Conservation (phyloP, 371 early-diverging fungal species). For the Mortierella sp. region DNA sequence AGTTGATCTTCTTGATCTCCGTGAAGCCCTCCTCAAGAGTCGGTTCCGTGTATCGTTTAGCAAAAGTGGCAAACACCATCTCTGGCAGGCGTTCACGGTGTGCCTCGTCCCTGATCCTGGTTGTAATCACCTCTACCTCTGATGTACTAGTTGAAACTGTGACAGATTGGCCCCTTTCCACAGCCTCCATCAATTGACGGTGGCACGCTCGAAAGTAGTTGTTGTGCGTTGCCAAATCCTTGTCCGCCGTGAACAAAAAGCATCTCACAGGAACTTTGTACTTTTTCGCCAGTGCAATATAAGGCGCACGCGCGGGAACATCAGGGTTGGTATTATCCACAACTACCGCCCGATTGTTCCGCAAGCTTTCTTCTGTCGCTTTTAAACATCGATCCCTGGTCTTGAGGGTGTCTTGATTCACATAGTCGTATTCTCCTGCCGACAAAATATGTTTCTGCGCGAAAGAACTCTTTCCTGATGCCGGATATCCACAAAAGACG, state of each 20-base stretch:
- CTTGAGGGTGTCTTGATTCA: slow-evolving; percentile 88
- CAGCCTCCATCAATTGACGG: slow-evolving; percentile 25
- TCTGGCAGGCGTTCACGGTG: slow-evolving; percentile 57
- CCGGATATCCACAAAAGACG: slow-evolving; percentile 86
- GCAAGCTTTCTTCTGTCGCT: slow-evolving; percentile 63
- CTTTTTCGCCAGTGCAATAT: slow-evolving; percentile 71
- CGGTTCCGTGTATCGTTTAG: slow-evolving; percentile 64
- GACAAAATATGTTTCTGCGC: slow-evolving; percentile 66
- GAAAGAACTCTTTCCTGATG: slow-evolving; percentile 88
- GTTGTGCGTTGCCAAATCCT: slow-evolving; percentile 81
- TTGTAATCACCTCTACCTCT: slow-evolving; percentile 4
- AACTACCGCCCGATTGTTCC: slow-evolving; percentile 66
- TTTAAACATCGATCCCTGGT: slow-evolving; percentile 77
- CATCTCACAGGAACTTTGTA: slow-evolving; percentile 70
- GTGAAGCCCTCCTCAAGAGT: slow-evolving; percentile 68
- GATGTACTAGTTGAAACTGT: slow-evolving; percentile 3
- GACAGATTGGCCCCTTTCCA: background rate
- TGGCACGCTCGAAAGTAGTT: slow-evolving; percentile 72
- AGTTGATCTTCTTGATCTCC: slow-evolving; percentile 71
- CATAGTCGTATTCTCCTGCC: slow-evolving; percentile 70
- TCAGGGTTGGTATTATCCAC: slow-evolving; percentile 92
- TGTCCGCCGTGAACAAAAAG: slow-evolving; percentile 71
- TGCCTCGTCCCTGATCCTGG: slow-evolving; percentile 42
- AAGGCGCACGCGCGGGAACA: slow-evolving; percentile 65
- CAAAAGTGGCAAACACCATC: slow-evolving; percentile 68